Base-by-base conservation (phyloP, 257 asterid genomes). In the Phtheirospermum japonicum region DNA sequence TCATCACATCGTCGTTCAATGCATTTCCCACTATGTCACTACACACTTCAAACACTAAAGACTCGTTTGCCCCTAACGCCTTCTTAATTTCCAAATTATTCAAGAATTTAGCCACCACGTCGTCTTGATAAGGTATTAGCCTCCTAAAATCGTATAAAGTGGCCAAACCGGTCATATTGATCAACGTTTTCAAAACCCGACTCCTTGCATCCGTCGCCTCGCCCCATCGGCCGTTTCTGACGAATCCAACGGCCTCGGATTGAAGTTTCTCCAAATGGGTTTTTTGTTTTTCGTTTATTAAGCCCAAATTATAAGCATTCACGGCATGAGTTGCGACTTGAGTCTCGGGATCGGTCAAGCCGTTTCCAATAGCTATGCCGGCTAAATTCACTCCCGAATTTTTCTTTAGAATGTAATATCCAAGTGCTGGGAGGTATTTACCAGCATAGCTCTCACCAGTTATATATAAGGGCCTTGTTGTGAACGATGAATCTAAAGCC, bases 371-470 rank as follows among this genome's bases (percentile, higher is more conserved):
- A 4, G 88, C 97, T 42, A 90, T 81, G n/a, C 97, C 96, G 1
- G 48, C 80, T 71, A 87, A 67, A 63, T 87, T 87, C 43, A 90
- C 73, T 33, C 77, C 68, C 0, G 73, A 72, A 48, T 57, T 79
- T 68, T 63, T 73, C 54, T 68, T 85, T 76, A 87, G 53, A 14
- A 76, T 75, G 49, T 85, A 79, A 33, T 85, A 87, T 7, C 93
- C 97, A 30, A 87, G 65, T 4, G 85, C 80, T 0, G 97, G 96
- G 16, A 80, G 61, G 69, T 87, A 90, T 73, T 90, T 90, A 3
- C 95, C 94, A 33, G 95, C 95, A 74, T 87, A 87, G 45, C 90
- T 87, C 75, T 87, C 90, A 11, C 97, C 97, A 4, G 95, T 72
- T 2, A 87, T 66, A 60, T 76, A 90, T 71, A 87, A 70, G 2